Evolutionary conservation across 2,329 filamentous ascomycete species (phyloP).

Genomic region (Cladosporium sp.): DNA sequence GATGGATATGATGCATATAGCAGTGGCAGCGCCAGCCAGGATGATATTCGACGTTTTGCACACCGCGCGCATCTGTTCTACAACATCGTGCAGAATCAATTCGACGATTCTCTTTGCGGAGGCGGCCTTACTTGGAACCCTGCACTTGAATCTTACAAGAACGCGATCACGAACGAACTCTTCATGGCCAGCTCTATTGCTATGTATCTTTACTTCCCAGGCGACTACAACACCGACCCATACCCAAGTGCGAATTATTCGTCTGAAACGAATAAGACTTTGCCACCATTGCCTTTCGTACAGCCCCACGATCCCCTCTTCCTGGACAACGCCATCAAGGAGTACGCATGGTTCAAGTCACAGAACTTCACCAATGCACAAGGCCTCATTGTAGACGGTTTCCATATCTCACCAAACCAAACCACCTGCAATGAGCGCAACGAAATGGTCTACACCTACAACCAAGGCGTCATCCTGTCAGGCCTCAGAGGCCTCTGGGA

Average conservation of each 20-base stretch:
- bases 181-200: conserved; percentile 79
- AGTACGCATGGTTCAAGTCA: conserved; percentile 72
- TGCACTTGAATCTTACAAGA: conserved; percentile 78
- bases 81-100: conserved; percentile 72
- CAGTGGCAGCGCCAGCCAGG: conserved; percentile 47
- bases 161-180: conserved; percentile 92
- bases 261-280: conserved; percentile 31
- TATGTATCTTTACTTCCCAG: conserved; percentile 90
- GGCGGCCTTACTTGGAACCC: conserved; percentile 94
- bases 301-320: conserved; percentile 45
- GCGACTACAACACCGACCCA: conserved; percentile 60
- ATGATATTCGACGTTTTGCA: conserved; percentile 72
- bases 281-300: conserved; percentile 39
- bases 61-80: conserved; percentile 85
- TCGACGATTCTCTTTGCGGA: conserved; percentile 74
- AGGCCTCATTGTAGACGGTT: conserved; percentile 82
- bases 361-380: conserved; percentile 75
- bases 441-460: conserved; percentile 92
- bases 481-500: conserved; percentile 79
- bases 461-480: conserved; percentile 85
- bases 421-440: conserved; percentile 66
- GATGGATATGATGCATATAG: conserved; percentile 24
- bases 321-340: conserved; percentile 68
- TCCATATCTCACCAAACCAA: conserved; percentile 67
- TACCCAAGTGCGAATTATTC: conserved; percentile 33